phyloP scores from a whole-genome alignment of 2,329 filamentous ascomycete species.

The Diaporthe caulivora region DNA sequence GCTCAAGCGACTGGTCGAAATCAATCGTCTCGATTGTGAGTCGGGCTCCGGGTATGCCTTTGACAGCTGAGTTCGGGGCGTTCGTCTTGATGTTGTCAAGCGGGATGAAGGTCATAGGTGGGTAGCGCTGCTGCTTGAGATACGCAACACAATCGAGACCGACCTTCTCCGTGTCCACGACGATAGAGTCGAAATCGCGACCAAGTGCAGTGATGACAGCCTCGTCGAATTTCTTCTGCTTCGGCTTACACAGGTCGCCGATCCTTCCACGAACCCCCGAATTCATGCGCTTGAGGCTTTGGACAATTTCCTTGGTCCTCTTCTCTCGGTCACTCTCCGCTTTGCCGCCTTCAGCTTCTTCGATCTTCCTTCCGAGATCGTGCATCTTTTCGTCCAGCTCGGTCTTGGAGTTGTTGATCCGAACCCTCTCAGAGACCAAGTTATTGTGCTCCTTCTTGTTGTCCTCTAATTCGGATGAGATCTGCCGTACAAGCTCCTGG shows the following conservation, averaged over 20 bases:
- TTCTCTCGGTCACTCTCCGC: slow-evolving; percentile 87
- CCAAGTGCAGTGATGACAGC: slow-evolving; percentile 94
- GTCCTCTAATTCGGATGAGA: slow-evolving; percentile 81
- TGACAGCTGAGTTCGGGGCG: slow-evolving; percentile 88
- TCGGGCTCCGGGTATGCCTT: slow-evolving; percentile 86
- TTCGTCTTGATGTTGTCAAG: slow-evolving; percentile 98
- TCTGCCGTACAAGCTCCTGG: slow-evolving; percentile 73
- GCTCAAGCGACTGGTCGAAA: slow-evolving; percentile 88
- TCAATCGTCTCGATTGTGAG: slow-evolving; percentile 97
- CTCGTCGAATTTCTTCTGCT: slow-evolving; percentile 96
- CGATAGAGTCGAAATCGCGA: slow-evolving; percentile 91
- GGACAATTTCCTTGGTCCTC: slow-evolving; percentile 84
- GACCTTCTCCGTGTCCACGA: slow-evolving; percentile 95
- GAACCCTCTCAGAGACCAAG: slow-evolving; percentile 84
- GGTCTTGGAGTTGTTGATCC: slow-evolving; percentile 83
- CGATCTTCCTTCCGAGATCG: slow-evolving; percentile 82
- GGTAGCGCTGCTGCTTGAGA: slow-evolving; percentile 87
- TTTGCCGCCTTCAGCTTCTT: slow-evolving; percentile 86
- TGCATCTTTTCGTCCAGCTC: slow-evolving; percentile 94
- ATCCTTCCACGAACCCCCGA: slow-evolving; percentile 92
- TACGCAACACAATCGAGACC: slow-evolving; percentile 95
- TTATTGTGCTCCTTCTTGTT: slow-evolving; percentile 95
- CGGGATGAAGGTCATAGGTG: slow-evolving; percentile 93
- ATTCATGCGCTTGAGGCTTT: slow-evolving; percentile 88
- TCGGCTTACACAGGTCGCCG: slow-evolving; percentile 92